A percentile compares a stretch with the other conserved stretches of the same genome.
These are phyloP conservation scores for Multifurca ochricompacta DNA, from an alignment of 768 basidiomycete species.

Conservation along the genomic window DNA sequence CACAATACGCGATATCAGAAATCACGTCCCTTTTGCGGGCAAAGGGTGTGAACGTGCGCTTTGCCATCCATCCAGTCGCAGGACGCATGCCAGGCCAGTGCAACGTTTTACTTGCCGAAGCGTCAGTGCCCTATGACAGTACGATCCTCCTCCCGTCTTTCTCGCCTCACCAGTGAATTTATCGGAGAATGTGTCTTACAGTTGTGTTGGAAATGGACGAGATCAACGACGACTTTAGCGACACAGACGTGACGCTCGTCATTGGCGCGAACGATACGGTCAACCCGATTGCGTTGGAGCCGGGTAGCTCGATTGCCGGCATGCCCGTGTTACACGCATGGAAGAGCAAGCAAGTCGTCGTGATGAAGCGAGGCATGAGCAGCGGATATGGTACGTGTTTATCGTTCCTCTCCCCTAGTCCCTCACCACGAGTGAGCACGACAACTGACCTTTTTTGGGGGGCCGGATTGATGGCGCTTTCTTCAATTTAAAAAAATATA, in stretches of 20 bases:
- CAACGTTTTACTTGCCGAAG: conserved; percentile 86
- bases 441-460: background rate
- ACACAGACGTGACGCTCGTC: conserved; percentile 84
- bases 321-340: conserved; percentile 91
- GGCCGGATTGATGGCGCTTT: background rate
- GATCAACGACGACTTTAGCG: conserved; percentile 86
- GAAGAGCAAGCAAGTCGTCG: conserved; percentile 89
- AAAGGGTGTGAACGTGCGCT: conserved; percentile 74
- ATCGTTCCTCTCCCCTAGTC: too few relatives aligned
- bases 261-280: conserved; percentile 92
- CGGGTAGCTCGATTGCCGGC: conserved; percentile 81
- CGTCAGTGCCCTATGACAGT: conserved; percentile 88
- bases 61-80: conserved; percentile 85
- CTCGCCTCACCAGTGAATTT: background rate
- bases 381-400: conserved; percentile 66
- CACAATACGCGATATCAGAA: conserved; percentile 69
- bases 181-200: conserved; percentile 25
- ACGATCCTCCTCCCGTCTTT: conserved; percentile 26
- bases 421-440: background rate
- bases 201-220: conserved; percentile 93
- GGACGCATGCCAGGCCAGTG: conserved; percentile 93
- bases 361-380: conserved; percentile 89
- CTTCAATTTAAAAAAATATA: too few relatives aligned
- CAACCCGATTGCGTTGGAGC: conserved; percentile 82
- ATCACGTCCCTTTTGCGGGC: conserved; percentile 65